phyloP scores from a whole-genome alignment of 2,329 filamentous ascomycete species.

The Epichloe brachyelytri region DNA sequence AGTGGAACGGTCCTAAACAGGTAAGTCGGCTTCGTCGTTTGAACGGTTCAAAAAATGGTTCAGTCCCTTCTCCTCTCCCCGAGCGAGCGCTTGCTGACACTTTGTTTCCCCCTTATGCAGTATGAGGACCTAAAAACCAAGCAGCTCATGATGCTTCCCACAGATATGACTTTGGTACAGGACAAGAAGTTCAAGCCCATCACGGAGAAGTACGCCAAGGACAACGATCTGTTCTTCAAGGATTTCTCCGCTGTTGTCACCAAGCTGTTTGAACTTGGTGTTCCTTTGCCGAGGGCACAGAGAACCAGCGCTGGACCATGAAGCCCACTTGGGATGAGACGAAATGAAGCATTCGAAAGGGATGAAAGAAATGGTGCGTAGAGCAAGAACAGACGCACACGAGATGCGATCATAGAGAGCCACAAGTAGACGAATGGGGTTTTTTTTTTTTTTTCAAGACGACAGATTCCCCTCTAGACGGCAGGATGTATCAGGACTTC shows the following conservation, averaged over 20 bases:
- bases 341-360: slow-evolving; percentile 8
- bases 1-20: slow-evolving; percentile 83
- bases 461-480: not conserved
- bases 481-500: not conserved
- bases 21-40: slow-evolving; percentile 17
- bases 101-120: slow-evolving; percentile 31
- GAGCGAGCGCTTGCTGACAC: slow-evolving; percentile 6
- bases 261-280: slow-evolving; percentile 87
- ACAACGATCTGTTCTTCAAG: slow-evolving; percentile 84
- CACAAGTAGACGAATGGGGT: slow-evolving; percentile 3
- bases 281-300: slow-evolving; percentile 57
- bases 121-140: slow-evolving; percentile 81
- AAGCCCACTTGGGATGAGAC: slow-evolving; percentile 38
- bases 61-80: slow-evolving; percentile 3
- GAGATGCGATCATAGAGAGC: not conserved
- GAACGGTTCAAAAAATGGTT: not conserved
- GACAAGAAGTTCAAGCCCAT: slow-evolving; percentile 75
- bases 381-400: not conserved
- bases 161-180: slow-evolving; percentile 75
- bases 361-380: not conserved
- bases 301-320: slow-evolving; percentile 47
- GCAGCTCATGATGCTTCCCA: slow-evolving; percentile 92
- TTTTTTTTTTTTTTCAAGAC: not conserved
- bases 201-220: slow-evolving; percentile 81
- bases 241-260: slow-evolving; percentile 71